Evolutionary conservation across 345 rosid genomes (phyloP), one percentile per base, ranked within the genome.

Genomic region (Gossypium arboreum): DNA sequence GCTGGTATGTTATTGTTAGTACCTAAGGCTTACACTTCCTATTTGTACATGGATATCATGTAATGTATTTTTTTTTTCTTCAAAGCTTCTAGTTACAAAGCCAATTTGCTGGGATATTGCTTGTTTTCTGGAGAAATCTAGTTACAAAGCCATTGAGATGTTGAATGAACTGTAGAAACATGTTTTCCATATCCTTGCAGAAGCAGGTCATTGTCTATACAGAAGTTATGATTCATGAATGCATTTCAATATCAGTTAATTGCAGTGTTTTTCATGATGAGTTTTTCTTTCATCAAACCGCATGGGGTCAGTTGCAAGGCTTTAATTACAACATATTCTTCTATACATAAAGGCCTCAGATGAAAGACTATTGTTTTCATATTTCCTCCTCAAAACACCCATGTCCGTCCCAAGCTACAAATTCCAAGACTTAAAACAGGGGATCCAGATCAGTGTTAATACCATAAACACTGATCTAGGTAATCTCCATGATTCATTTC

Each of bases 361-460:
- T 17, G 2, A 17, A 69, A 69, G 47, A 27, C 18, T 13, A 1
- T 51, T 29, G 3, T 16, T 27, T 16, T 54, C 20, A 25, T 18
- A 18, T 22, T 47, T 75, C 54, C 22, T 44, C 39, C 10, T 20
- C 54, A 65, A 39, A 20, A 34, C 24, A 41, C 22, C 52, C 3
- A 65, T 75, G 72, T 65, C 77, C 71, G 12, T 34, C 39, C 64
- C 75, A 13, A 18, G 25, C 66, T 72, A 15, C 62, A 65, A 74
- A 54, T 10, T 29, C 63, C 71, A 27, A 54, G 62, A 43, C 20
- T 18, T 54, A 6, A 74, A 62, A 29, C 34, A 52, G 1, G 43
- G 25, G 22, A 24, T 12, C 43, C 57, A n/a, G 56, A 63, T 17
- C 17, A 29, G 22, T 60, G 47, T 13, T 27, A 47, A 34, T 7